Evolutionary conservation across 1,284 basidiomycete species (phyloP), one percentile per base, ranked within the genome.

Genomic region (Cutaneotrichosporon sp.): DNA sequence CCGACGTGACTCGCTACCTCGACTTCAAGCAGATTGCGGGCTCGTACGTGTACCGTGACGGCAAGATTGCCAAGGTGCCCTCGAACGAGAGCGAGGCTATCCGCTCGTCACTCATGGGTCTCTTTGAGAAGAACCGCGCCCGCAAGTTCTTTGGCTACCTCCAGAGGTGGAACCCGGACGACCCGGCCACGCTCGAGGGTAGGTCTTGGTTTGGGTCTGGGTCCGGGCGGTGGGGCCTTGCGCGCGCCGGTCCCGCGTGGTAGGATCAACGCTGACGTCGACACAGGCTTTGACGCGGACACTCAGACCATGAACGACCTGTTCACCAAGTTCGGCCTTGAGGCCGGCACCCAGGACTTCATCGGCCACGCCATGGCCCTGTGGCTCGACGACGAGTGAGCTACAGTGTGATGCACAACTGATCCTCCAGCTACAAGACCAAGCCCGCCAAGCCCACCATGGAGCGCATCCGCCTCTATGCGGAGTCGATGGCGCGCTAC

Each of bases 1-100:
- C 97, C 72, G 95, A 99, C 78, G 97, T 99, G 68, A 97, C 92
- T 40, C 89, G 95, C 67, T 99, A 99, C 83, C 90, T 99, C 77
- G 97, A 99, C 81, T 99, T 99, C 86, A 99, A 99, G 85, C 96
- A 98, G 84, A 98, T 99, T 81, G 93, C 97, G 2, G 97, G 96
- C 61, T 95, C 91, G 75, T 99, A 91, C 81, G 97, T 99, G 66
- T 97, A 95, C 81, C 90, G 96, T 61, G 97, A 99, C 81, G 92
- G 93, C 65, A 90, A 83, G 82, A 97, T 99, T 81, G 94, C 92
- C 67, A 99, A 99, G 83, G 97, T 99, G 13, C 97, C 97, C 34
- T 90, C 90, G 74, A 99, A 93, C 30, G 96, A 99, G 84, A 89
- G 96, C 85, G 97, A 99, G 84, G 97, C 97, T 18, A 90, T 99